Percentiles rank a stretch among this genome's conserved stretches.
Conservation (phyloP, 306 rosid genomes). For the Trifolium fragiferum region DNA sequence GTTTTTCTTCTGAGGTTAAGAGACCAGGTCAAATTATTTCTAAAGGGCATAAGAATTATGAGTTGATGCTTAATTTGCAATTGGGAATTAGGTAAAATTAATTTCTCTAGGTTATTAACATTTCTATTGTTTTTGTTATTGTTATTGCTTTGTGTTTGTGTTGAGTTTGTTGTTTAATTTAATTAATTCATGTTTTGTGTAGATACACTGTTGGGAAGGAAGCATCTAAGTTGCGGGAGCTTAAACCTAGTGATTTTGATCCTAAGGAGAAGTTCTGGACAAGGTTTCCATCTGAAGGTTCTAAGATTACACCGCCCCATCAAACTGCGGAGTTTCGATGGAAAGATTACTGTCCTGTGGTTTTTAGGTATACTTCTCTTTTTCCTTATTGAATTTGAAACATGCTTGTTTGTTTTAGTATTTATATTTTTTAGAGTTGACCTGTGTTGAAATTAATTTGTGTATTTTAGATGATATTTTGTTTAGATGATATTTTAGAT, state of each 20-base stretch:
- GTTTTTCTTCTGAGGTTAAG: conserved; percentile 69
- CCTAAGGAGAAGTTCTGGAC: conserved; percentile 61
- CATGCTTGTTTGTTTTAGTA: background rate
- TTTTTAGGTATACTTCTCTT: conserved; percentile 44
- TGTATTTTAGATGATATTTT: conserved; percentile 16
- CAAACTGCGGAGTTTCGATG: conserved; percentile 54
- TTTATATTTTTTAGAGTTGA: background rate
- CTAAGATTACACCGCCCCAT: conserved; percentile 58
- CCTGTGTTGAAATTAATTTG: background rate
- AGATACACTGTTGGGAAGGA: conserved; percentile 70
- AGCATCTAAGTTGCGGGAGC: conserved; percentile 59
- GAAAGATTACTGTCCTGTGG: conserved; percentile 62
- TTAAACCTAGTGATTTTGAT: conserved; percentile 54
- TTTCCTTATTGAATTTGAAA: background rate
- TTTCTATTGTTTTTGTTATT: background rate
- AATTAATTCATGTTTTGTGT: conserved; percentile 18
- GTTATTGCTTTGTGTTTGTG: background rate
- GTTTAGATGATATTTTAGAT: too few relatives aligned
- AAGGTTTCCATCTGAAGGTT: conserved; percentile 58
- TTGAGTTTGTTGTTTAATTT: background rate
- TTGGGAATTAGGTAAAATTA: conserved; percentile 81
- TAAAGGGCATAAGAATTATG: conserved; percentile 93
- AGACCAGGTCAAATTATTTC: conserved; percentile 82
- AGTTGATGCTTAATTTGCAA: conserved; percentile 95
- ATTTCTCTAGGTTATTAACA: background rate